These are phyloP conservation scores for Stephania japonica DNA, from an alignment of 164 flowering plant genomes.

Conservation along the genomic window DNA sequence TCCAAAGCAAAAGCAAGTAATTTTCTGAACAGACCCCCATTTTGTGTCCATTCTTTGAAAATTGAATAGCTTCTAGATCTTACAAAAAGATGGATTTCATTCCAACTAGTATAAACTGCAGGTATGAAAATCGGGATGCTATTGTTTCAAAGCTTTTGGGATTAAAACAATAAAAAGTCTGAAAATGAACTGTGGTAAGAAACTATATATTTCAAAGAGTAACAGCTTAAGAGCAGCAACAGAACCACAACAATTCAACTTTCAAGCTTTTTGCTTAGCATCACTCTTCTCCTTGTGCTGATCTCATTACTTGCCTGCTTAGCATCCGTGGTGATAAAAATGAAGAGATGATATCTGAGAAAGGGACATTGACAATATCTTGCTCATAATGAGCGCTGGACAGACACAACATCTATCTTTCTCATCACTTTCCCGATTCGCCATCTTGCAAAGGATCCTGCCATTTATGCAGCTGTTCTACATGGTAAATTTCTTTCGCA, in stretches of 20 bases:
- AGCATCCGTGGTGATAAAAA: slow-evolving; percentile 21
- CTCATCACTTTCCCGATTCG: slow-evolving; percentile 46
- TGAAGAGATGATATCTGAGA: slow-evolving; percentile 26
- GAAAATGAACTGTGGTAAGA: too few species aligned
- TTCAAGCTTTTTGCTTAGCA: too few species aligned
- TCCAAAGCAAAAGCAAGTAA: background rate
- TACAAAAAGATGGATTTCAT: background rate
- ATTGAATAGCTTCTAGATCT: background rate
- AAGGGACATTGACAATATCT: slow-evolving; percentile 51
- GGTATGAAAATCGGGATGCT: background rate
- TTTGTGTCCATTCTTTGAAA: background rate
- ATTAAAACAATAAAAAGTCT: background rate
- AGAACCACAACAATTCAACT: too few species aligned
- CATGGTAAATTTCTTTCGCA: slow-evolving; percentile 10
- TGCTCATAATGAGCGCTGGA: slow-evolving; percentile 55
- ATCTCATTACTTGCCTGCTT: slow-evolving; percentile 54
- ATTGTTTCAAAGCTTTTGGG: background rate
- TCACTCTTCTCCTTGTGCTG: slow-evolving; percentile 33
- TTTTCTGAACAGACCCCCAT: background rate
- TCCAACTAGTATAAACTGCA: background rate
- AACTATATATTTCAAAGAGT: too few species aligned
- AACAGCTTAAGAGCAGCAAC: too few species aligned
- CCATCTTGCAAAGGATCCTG: slow-evolving; percentile 33
- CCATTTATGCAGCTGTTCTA: slow-evolving; percentile 23
- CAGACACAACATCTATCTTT: slow-evolving; percentile 46